These are phyloP conservation scores for Collybia nuda DNA, from an alignment of 768 basidiomycete genomes.

Conservation along the genomic window DNA sequence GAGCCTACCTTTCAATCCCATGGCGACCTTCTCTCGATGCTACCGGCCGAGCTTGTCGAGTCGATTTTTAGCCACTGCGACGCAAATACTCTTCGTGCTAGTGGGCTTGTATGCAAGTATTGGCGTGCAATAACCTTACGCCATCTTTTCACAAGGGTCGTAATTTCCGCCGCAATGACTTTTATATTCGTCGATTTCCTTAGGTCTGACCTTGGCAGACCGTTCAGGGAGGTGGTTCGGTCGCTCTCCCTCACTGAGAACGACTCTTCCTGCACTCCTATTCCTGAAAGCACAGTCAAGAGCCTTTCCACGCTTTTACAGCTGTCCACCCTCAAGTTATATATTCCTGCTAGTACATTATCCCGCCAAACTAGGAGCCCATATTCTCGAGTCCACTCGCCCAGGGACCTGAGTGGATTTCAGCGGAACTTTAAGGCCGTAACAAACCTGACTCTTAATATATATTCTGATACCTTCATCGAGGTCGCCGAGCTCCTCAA, in stretches of 20 bases:
- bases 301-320: no score
- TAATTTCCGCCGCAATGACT: background rate
- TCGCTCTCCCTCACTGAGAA: no score
- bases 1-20: no score
- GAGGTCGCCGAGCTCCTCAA: constrained; percentile 2
- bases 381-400: no score
- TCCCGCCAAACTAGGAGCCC: background rate
- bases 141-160: background rate
- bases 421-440: background rate
- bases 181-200: background rate
- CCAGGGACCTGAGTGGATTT: background rate
- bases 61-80: background rate
- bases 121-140: background rate
- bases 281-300: no score
- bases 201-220: background rate
- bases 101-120: background rate
- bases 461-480: background rate
- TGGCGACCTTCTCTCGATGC: background rate
- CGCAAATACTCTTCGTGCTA: background rate
- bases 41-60: background rate
- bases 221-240: no score
- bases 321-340: background rate
- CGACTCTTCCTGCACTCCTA: no score
- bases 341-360: no score
- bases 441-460: background rate